These are phyloP conservation scores for Saccharomyces paradoxus DNA, from an alignment of 805 yeast species.

Conservation along the genomic window DNA sequence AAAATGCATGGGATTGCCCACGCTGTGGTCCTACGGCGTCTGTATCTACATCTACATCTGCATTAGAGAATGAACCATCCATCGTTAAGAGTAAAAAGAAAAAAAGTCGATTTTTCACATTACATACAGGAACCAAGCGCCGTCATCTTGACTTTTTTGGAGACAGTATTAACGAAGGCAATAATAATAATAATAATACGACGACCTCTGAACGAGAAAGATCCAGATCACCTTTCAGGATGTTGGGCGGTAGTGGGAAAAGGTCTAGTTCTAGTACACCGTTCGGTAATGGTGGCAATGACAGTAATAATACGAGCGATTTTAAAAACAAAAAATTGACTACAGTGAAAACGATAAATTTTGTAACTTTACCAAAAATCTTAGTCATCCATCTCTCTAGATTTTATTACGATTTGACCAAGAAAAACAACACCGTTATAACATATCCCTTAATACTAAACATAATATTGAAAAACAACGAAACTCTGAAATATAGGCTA, in stretches of 20 bases:
- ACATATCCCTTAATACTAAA: slow-evolving; percentile 49
- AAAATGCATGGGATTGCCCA: slow-evolving; percentile 82
- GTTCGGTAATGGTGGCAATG: slow-evolving; percentile 34
- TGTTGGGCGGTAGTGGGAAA: slow-evolving; percentile 3
- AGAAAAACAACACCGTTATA: slow-evolving; percentile 43
- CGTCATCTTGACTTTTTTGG: neutral
- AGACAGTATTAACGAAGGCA: slow-evolving; percentile 6
- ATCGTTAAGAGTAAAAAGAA: neutral
- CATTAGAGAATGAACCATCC: neutral
- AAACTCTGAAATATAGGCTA: slow-evolving; percentile 39
- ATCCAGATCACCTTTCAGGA: slow-evolving; percentile 12
- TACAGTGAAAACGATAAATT: slow-evolving; percentile 62
- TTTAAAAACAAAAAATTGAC: slow-evolving; percentile 25
- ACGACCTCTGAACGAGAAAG: slow-evolving; percentile 8
- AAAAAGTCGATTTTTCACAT: neutral
- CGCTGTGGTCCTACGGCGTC: slow-evolving; percentile 38
- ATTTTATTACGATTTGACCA: slow-evolving; percentile 50
- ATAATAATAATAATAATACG: slow-evolving; percentile 15
- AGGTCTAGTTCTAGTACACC: slow-evolving; percentile 30
- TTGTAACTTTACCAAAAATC: slow-evolving; percentile 72
- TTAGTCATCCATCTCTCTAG: slow-evolving; percentile 80
- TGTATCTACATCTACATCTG: slow-evolving; percentile 8
- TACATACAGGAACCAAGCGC: neutral
- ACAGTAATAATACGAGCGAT: slow-evolving; percentile 63
- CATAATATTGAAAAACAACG: slow-evolving; percentile 36